phyloP scores from a whole-genome alignment of 1,284 basidiomycete species.

The Leucoagaricus sp. region DNA sequence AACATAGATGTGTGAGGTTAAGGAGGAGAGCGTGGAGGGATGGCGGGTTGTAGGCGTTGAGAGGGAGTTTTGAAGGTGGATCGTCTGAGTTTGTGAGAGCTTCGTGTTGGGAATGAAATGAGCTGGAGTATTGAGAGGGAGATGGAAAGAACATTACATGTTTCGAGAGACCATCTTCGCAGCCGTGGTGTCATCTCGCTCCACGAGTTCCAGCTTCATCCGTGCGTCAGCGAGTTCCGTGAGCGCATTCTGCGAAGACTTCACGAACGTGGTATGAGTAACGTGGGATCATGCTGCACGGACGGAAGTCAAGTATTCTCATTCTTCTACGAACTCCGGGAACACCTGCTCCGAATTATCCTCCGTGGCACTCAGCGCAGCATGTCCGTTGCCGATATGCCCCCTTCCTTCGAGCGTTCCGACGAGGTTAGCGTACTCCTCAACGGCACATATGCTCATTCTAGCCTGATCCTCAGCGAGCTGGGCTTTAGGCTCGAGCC shows the following conservation, averaged over 20 bases:
- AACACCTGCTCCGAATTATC: conserved; percentile 51
- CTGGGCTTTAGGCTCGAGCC: conserved; percentile 43
- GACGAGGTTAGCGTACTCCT: conserved; percentile 72
- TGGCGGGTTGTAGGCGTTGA: conserved; percentile 62
- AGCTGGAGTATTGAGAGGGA: conserved; percentile 1
- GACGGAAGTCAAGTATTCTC: conserved; percentile 48
- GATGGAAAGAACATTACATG: conserved; percentile 55
- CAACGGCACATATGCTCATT: conserved; percentile 63
- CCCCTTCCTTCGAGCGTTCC: conserved; percentile 41
- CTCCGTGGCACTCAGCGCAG: conserved; percentile 10
- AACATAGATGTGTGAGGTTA: conserved; percentile 50
- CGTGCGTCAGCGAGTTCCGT: conserved; percentile 47
- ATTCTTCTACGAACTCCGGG: conserved; percentile 50
- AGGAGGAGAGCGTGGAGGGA: conserved; percentile 59
- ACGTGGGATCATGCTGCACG: conserved; percentile 46
- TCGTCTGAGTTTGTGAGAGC: conserved; percentile 81
- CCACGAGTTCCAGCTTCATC: conserved; percentile 59
- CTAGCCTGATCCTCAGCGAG: conserved; percentile 55
- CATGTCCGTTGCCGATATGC: not conserved
- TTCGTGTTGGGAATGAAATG: conserved; percentile 54
- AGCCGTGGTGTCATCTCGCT: conserved; percentile 75
- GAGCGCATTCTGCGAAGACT: conserved; percentile 43
- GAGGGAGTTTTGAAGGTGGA: conserved; percentile 68
- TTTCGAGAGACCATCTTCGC: conserved; percentile 87
- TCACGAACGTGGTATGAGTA: conserved; percentile 49